These are phyloP conservation scores for Alternaria dauci DNA, from an alignment of 2,329 filamentous ascomycete genomes.

Conservation along the genomic window DNA sequence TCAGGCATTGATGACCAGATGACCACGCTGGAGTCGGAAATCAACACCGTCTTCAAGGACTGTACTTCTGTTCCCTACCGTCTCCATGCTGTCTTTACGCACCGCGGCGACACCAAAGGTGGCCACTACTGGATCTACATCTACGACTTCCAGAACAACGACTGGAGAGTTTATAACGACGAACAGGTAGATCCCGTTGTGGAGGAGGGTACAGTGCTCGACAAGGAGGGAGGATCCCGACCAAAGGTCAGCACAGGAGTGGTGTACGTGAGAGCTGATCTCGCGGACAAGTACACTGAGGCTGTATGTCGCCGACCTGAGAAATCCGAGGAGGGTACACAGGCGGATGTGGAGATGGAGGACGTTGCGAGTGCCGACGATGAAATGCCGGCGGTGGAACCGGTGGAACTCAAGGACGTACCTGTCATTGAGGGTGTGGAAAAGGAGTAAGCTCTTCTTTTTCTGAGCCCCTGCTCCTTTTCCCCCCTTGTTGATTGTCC, in stretches of 20 bases:
- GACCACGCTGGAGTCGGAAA: conserved; percentile 57
- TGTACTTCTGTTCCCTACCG: conserved; percentile 75
- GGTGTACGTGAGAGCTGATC: conserved; percentile 78
- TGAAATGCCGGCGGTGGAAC: conserved; percentile 15
- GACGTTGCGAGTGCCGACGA: conserved; percentile 23
- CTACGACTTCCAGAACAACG: conserved; percentile 78
- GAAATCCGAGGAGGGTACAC: not conserved
- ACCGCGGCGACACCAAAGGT: conserved; percentile 69
- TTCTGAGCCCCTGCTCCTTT: conserved; percentile 1
- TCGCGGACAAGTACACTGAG: conserved; percentile 67
- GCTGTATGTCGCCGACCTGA: conserved; percentile 54
- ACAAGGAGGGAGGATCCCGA: conserved; percentile 66
- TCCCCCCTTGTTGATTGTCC: not conserved
- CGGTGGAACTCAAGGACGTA: conserved; percentile 17
- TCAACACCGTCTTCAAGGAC: conserved; percentile 68
- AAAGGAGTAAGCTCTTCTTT: conserved; percentile 32
- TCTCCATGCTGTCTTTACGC: conserved; percentile 92
- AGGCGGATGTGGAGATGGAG: conserved; percentile 5
- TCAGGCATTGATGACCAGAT: conserved; percentile 51
- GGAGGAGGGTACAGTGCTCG: conserved; percentile 73
- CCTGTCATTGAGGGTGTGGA: conserved; percentile 41
- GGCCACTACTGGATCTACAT: conserved; percentile 99
- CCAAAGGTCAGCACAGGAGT: conserved; percentile 65
- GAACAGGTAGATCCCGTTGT: conserved; percentile 76
- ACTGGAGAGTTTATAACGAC: conserved; percentile 97